phyloP scores from a whole-genome alignment of 225 moss, liverwort and hornwort species.

The Ulota crispa region DNA sequence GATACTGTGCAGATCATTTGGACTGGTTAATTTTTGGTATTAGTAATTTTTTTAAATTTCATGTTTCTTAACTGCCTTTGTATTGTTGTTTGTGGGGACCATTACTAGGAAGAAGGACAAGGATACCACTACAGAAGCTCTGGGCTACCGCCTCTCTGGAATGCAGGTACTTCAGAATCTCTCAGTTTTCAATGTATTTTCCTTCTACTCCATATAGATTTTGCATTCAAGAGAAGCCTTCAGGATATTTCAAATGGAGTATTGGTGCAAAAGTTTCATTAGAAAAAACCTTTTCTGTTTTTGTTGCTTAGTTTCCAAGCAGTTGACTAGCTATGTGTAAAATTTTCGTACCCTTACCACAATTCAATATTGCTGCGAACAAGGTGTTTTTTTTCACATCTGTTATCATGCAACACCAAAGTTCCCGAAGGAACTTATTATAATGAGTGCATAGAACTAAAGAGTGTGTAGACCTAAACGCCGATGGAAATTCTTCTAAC shows the following conservation, averaged over 20 bases:
- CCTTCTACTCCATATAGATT: too few relatives aligned
- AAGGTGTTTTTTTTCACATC: not conserved
- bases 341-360: not conserved
- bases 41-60: not conserved
- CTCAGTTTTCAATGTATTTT: not conserved
- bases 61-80: not conserved
- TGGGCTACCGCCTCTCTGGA: conserved; percentile 88
- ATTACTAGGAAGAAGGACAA: conserved; percentile 65
- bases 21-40: not conserved
- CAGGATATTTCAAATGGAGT: not conserved
- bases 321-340: not conserved
- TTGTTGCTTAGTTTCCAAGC: not conserved
- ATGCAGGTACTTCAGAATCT: conserved; percentile 59
- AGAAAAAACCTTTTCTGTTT: not conserved
- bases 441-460: not conserved
- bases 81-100: conserved; percentile 1
- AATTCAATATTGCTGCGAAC: not conserved
- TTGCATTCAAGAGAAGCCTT: not conserved
- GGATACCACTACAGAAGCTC: conserved; percentile 72
- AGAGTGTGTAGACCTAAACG: not conserved
- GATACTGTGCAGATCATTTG: not conserved
- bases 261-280: not conserved
- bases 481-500: not conserved
- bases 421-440: not conserved
- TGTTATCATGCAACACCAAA: not conserved